A percentile compares a stretch with the other conserved stretches of the same genome.
Evolutionary conservation across 2,329 filamentous ascomycete genomes (phyloP).

Genomic region (Sporothrix euskadiensis): DNA sequence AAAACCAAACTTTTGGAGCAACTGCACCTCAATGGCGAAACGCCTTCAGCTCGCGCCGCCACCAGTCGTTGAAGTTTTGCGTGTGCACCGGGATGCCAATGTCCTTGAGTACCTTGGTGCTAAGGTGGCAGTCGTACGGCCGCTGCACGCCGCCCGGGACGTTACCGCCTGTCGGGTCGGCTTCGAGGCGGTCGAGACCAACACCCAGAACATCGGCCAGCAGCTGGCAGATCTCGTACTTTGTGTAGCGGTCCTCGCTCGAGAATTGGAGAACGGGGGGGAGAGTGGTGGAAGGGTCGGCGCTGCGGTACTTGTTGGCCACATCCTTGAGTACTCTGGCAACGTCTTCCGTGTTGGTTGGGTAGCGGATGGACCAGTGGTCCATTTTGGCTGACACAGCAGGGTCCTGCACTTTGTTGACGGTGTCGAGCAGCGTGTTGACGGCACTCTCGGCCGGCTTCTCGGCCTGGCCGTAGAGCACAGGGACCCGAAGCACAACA

Average conservation of each 20-base stretch:
- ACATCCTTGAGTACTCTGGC: constrained; percentile 66
- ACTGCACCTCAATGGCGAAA: constrained; percentile 51
- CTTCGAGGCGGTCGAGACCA: constrained; percentile 65
- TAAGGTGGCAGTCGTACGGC: constrained; percentile 86
- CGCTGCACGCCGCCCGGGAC: constrained; percentile 70
- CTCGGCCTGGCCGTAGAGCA: constrained; percentile 78
- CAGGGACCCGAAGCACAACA: constrained; percentile 75
- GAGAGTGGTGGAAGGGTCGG: constrained; percentile 52
- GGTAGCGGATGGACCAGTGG: constrained; percentile 80
- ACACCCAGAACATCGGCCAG: constrained; percentile 80
- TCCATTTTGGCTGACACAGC: constrained; percentile 72
- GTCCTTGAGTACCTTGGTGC: constrained; percentile 70
- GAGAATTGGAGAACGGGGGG: constrained; percentile 80
- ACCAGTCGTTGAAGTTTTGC: constrained; percentile 78
- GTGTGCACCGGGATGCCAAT: constrained; percentile 74
- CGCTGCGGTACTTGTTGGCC: constrained; percentile 64
- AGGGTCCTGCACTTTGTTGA: constrained; percentile 71
- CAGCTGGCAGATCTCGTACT: constrained; percentile 81
- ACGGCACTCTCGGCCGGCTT: constrained; percentile 75
- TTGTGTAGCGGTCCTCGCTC: constrained; percentile 82
- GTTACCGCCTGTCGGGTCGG: constrained; percentile 71
- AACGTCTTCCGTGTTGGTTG: constrained; percentile 86
- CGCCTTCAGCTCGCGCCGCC: constrained; percentile 64
- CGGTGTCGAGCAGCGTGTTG: constrained; percentile 73
- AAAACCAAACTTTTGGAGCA: not conserved